A percentile compares a stretch with the other conserved stretches of the same genome.
Conservation (phyloP, 331 rosid genomes). For the Phaseolus coccineus region DNA sequence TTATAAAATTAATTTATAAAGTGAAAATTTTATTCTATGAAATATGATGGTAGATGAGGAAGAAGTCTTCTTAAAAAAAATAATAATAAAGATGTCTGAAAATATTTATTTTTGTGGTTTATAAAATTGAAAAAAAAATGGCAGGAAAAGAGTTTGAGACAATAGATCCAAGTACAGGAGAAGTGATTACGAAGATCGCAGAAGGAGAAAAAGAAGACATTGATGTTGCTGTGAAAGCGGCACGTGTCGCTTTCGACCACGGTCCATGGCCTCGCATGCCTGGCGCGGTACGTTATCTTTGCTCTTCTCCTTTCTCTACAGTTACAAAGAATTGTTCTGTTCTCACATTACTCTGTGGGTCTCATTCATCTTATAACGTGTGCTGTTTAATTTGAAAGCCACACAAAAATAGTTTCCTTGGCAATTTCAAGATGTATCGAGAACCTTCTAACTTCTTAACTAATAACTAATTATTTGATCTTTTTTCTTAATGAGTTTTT, state of each 20-base stretch:
- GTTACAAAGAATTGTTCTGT: too few relatives aligned
- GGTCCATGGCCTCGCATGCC: constrained; percentile 94
- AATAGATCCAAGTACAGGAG: constrained; percentile 74
- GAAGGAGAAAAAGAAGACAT: constrained; percentile 73
- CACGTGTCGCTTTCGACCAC: constrained; percentile 80
- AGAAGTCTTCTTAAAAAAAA: too few relatives aligned
- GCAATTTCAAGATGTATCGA: too few relatives aligned
- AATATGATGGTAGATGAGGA: too few relatives aligned
- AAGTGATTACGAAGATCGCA: constrained; percentile 62
- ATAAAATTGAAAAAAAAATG: background rate
- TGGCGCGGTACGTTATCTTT: constrained; percentile 63
- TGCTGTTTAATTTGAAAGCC: too few relatives aligned
- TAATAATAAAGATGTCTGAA: too few relatives aligned
- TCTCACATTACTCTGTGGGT: background rate
- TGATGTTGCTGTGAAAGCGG: constrained; percentile 81
- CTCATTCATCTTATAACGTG: background rate
- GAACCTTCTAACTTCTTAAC: too few relatives aligned
- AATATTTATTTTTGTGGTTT: background rate
- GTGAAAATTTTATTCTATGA: too few relatives aligned
- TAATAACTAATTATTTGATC: background rate
- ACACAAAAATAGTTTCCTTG: too few relatives aligned
- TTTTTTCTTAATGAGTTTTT: background rate
- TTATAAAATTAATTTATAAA: too few relatives aligned
- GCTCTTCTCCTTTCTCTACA: background rate
- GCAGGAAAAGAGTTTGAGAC: constrained; percentile 84